Percentiles rank a stretch among this genome's conserved stretches.
These are phyloP conservation scores for Diversispora eburnea DNA, from an alignment of 192 early-diverging fungal genomes.

Conservation along the genomic window DNA sequence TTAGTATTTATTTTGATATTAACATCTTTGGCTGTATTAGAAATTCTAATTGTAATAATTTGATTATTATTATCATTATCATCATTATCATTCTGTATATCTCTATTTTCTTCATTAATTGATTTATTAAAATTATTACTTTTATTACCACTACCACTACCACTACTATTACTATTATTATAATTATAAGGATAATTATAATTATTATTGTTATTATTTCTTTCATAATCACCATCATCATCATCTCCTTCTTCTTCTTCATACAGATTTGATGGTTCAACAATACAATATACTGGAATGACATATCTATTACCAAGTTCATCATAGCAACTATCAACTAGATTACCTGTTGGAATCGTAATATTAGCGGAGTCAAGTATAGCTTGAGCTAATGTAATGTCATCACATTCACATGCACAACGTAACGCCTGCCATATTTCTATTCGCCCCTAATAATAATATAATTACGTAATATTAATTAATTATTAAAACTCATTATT, in stretches of 20 bases:
- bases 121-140: neutral
- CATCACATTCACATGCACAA: constrained; percentile 51
- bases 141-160: too few species aligned
- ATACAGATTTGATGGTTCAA: constrained; percentile 53
- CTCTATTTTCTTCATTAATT: neutral
- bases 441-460: constrained; percentile 46
- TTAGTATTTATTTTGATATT: constrained; percentile 29
- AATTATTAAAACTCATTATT: too few species aligned
- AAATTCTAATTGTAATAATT: constrained; percentile 35
- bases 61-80: neutral
- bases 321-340: constrained; percentile 76
- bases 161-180: too few species aligned
- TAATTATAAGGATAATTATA: too few species aligned
- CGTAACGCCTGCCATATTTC: constrained; percentile 80
- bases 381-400: constrained; percentile 50
- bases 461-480: neutral
- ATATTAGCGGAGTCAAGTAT: constrained; percentile 68
- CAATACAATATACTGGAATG: constrained; percentile 65
- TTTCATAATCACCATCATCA: constrained; percentile 7
- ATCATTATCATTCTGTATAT: neutral
- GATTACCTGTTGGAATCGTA: constrained; percentile 64
- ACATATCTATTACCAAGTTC: constrained; percentile 68
- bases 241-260: constrained; percentile 18
- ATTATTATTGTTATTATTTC: neutral
- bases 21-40: constrained; percentile 26